Evolutionary conservation across 345 rosid genomes (phyloP).

Genomic region (Eucalyptus melliodora): DNA sequence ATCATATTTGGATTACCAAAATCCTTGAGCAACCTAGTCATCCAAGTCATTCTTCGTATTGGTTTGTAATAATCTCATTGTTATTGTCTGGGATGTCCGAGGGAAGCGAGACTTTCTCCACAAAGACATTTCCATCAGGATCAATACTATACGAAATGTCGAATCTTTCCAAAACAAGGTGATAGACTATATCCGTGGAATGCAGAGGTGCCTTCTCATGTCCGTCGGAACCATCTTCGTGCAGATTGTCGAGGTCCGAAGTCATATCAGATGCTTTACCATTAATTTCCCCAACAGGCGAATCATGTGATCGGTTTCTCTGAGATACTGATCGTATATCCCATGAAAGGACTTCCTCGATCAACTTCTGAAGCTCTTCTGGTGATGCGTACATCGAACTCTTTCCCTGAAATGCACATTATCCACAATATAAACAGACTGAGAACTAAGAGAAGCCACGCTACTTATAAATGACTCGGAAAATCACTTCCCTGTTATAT

Average conservation of each 20-base stretch:
- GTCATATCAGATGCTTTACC: not conserved
- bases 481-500: not conserved
- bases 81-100: not conserved
- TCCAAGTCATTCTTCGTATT: not conserved
- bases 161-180: conserved; percentile 62
- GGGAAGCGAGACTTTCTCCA: conserved; percentile 29
- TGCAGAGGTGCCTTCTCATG: not conserved
- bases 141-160: conserved; percentile 71
- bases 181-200: conserved; percentile 28
- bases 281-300: not conserved
- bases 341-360: conserved; percentile 78
- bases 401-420: conserved; percentile 33
- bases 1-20: not conserved
- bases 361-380: conserved; percentile 50
- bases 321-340: conserved; percentile 90
- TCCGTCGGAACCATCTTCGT: conserved; percentile 2
- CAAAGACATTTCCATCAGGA: conserved; percentile 36
- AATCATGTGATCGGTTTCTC: conserved; percentile 38
- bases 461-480: not conserved
- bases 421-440: not conserved
- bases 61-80: not conserved
- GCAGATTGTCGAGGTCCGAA: conserved; percentile 1
- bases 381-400: conserved; percentile 63
- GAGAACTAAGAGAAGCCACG: not conserved
- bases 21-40: not conserved